Conservation (phyloP, 441 rosid genomes). For the Mallotus repandus region DNA sequence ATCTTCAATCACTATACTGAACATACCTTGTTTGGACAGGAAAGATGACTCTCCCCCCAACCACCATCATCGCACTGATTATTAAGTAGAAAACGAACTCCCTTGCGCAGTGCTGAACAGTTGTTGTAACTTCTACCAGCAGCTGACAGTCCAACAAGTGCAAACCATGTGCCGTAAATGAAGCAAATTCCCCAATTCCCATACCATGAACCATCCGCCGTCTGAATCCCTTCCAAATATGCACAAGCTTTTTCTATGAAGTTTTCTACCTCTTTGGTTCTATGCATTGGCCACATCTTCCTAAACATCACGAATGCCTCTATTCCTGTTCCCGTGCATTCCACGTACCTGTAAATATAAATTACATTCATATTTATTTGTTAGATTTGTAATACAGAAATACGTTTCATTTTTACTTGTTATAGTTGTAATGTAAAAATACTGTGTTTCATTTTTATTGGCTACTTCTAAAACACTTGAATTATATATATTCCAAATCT, state of each 20-base stretch:
- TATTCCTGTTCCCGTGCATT: slow-evolving; percentile 67
- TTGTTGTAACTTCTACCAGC: slow-evolving; percentile 57
- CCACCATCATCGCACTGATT: slow-evolving; percentile 57
- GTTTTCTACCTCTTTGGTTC: slow-evolving; percentile 51
- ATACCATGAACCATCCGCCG: slow-evolving; percentile 66
- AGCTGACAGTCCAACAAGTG: slow-evolving; percentile 51
- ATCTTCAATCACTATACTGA: neutral
- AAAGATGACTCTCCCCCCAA: slow-evolving; percentile 77
- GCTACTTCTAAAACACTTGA: too few species aligned
- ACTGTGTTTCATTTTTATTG: too few species aligned
- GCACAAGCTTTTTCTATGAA: slow-evolving; percentile 39
- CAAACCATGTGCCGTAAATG: slow-evolving; percentile 71
- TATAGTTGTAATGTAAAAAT: too few species aligned
- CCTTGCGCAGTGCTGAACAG: slow-evolving; percentile 48
- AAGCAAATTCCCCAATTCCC: slow-evolving; percentile 83
- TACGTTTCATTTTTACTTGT: too few species aligned
- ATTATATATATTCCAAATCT: too few species aligned
- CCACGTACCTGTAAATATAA: slow-evolving; percentile 34
- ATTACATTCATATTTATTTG: too few species aligned
- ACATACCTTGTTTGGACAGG: slow-evolving; percentile 61
- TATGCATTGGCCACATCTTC: slow-evolving; percentile 54
- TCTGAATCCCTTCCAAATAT: slow-evolving; percentile 45
- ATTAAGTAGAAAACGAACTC: slow-evolving; percentile 58
- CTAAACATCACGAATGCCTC: slow-evolving; percentile 49
- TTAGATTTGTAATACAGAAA: too few species aligned